phyloP scores from a whole-genome alignment of 257 asterid genomes.

The Scutellaria baicalensis region DNA sequence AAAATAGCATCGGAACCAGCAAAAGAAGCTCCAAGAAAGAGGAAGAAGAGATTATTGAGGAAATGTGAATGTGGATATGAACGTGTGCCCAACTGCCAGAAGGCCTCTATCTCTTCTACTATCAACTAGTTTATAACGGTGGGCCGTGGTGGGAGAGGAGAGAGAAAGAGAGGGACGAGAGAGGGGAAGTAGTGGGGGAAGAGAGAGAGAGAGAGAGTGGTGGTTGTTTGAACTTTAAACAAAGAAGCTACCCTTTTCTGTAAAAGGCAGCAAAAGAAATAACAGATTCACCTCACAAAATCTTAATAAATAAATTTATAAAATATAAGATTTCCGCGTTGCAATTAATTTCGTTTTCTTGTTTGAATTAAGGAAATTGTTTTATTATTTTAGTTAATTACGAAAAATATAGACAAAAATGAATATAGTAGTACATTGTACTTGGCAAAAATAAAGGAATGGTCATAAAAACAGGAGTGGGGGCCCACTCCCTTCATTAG shows the following conservation, averaged over 20 bases:
- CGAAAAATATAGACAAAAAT: no score
- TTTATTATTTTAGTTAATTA: neutral
- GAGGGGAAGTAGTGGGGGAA: neutral
- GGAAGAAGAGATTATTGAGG: neutral
- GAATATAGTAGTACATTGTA: no score
- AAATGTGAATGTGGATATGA: neutral
- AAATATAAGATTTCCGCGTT: neutral
- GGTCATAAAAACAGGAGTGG: neutral
- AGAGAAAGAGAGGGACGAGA: neutral
- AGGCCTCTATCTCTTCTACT: neutral
- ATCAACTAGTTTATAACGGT: neutral
- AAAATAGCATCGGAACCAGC: no score
- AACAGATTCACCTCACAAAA: neutral
- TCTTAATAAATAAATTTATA: neutral
- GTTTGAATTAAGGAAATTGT: neutral
- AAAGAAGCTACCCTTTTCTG: neutral
- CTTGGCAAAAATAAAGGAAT: neutral
- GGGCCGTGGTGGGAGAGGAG: neutral
- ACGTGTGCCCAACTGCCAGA: slow-evolving; percentile 5
- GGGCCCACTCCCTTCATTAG: neutral
- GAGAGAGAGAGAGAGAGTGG: neutral
- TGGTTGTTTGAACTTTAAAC: neutral
- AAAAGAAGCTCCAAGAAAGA: neutral
- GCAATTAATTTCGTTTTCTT: neutral
- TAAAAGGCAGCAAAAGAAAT: neutral